A percentile compares a stretch with the other conserved stretches of the same genome.
Conservation (phyloP, 768 basidiomycete genomes). For the Chiua virens region DNA sequence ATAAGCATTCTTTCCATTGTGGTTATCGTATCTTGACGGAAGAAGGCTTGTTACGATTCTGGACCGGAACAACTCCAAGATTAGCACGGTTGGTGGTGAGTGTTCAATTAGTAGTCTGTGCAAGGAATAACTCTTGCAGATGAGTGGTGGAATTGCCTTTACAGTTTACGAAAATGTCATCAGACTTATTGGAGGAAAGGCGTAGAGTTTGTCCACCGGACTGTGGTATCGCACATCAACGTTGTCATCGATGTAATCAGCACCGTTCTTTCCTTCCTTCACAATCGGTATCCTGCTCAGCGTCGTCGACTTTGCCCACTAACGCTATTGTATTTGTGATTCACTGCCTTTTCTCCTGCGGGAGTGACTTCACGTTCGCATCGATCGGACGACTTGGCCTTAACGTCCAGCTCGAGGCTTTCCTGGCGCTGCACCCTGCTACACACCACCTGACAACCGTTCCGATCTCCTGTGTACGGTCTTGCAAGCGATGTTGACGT, state of each 20-base stretch:
- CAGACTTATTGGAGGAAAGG: slow-evolving; percentile 39
- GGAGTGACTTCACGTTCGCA: no score
- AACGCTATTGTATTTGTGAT: no score
- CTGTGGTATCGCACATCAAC: neutral
- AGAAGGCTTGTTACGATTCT: slow-evolving; percentile 89
- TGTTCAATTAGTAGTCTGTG: slow-evolving; percentile 4
- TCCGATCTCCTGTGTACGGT: no score
- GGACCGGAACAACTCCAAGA: slow-evolving; percentile 95
- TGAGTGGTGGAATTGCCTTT: slow-evolving; percentile 92
- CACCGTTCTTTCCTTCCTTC: neutral
- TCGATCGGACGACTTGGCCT: no score
- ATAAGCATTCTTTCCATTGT: slow-evolving; percentile 94
- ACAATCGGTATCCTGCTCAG: slow-evolving; percentile 18
- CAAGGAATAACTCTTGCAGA: slow-evolving; percentile 39
- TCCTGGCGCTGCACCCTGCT: no score
- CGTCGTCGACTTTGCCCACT: slow-evolving; percentile 21
- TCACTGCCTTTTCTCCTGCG: no score
- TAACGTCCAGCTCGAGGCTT: no score
- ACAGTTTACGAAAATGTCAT: slow-evolving; percentile 88
- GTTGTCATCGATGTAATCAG: neutral
- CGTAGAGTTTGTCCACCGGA: neutral
- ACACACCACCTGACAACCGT: no score
- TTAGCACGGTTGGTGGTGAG: slow-evolving; percentile 81
- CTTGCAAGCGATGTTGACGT: no score
- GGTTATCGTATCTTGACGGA: slow-evolving; percentile 93